Percentiles rank a stretch among this genome's conserved stretches.
phyloP scores from a whole-genome alignment of 495 filamentous ascomycete genomes.

The Daldinia caldariorum region DNA sequence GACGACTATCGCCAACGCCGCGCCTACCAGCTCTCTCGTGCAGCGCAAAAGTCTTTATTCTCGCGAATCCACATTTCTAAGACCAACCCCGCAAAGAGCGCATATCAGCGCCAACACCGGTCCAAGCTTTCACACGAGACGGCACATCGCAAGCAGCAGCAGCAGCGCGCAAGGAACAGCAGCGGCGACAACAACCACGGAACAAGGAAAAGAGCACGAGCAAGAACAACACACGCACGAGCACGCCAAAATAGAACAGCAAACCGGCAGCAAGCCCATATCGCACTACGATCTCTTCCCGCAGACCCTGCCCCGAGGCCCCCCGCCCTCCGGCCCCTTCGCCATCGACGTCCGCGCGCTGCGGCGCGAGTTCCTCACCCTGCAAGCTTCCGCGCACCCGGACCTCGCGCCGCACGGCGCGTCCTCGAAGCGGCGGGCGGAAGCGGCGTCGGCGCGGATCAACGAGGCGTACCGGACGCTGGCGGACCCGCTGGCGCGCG shows the following conservation, averaged over 20 bases:
- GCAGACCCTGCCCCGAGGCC: slow-evolving; percentile 76
- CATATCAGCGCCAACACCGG: slow-evolving; percentile 3
- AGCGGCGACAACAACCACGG: not conserved
- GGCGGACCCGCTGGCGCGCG: slow-evolving; percentile 74
- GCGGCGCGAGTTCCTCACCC: slow-evolving; percentile 82
- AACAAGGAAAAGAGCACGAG: not conserved
- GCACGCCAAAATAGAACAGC: not conserved
- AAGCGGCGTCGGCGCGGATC: slow-evolving; percentile 77
- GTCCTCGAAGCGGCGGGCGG: slow-evolving; percentile 61
- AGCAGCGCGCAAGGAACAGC: not conserved
- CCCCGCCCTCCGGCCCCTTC: slow-evolving; percentile 83
- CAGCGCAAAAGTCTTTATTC: not conserved
- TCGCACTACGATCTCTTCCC: slow-evolving; percentile 90
- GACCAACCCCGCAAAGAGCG: not conserved
- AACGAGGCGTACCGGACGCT: slow-evolving; percentile 92
- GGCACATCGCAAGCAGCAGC: slow-evolving; percentile 19
- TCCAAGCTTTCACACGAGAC: slow-evolving; percentile 7
- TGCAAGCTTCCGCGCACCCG: slow-evolving; percentile 83
- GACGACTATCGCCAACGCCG: slow-evolving; percentile 15
- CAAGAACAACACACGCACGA: no score
- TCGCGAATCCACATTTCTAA: not conserved
- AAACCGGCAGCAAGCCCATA: slow-evolving; percentile 52
- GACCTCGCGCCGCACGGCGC: slow-evolving; percentile 59
- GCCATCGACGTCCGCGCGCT: slow-evolving; percentile 72
- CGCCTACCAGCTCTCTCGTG: not conserved